Evolutionary conservation across 371 early-diverging fungal genomes (phyloP).

Genomic region (Fennellomyces sp.): DNA sequence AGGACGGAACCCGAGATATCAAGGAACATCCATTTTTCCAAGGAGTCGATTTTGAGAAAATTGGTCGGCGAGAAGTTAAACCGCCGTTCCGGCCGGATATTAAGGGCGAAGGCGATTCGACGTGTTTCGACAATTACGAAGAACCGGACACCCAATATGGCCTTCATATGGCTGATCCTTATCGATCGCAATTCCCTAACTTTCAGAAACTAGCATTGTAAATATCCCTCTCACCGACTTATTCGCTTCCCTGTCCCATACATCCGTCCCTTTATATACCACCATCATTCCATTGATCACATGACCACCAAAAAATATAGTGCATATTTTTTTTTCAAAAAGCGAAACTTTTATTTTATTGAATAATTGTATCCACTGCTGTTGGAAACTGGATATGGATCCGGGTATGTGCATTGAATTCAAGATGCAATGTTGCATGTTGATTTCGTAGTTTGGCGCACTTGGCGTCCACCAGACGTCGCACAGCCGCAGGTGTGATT

Average conservation of each 20-base stretch:
- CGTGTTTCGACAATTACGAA: slow-evolving; percentile 92
- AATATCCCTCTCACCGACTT: background rate
- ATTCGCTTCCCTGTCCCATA: background rate
- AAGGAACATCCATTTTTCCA: slow-evolving; percentile 95
- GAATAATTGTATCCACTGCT: background rate
- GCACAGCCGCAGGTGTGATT: background rate
- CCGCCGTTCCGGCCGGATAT: slow-evolving; percentile 93
- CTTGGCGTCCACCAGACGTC: background rate
- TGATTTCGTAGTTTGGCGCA: background rate
- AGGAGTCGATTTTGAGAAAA: slow-evolving; percentile 88
- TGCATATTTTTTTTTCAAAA: background rate
- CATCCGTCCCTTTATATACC: background rate
- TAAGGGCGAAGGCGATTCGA: slow-evolving; percentile 85
- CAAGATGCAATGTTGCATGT: background rate
- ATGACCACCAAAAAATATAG: background rate
- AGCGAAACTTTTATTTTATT: background rate
- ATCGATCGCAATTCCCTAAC: slow-evolving; percentile 45
- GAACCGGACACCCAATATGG: slow-evolving; percentile 75
- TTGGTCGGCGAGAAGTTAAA: slow-evolving; percentile 71
- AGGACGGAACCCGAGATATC: slow-evolving; percentile 87
- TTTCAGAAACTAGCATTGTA: slow-evolving; percentile 22
- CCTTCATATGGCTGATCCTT: slow-evolving; percentile 26
- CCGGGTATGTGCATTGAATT: slow-evolving; percentile 7
- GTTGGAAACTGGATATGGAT: slow-evolving; percentile 2
- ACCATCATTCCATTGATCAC: background rate